Conservation (phyloP, 257 asterid genomes). For the Ballota nigra region DNA sequence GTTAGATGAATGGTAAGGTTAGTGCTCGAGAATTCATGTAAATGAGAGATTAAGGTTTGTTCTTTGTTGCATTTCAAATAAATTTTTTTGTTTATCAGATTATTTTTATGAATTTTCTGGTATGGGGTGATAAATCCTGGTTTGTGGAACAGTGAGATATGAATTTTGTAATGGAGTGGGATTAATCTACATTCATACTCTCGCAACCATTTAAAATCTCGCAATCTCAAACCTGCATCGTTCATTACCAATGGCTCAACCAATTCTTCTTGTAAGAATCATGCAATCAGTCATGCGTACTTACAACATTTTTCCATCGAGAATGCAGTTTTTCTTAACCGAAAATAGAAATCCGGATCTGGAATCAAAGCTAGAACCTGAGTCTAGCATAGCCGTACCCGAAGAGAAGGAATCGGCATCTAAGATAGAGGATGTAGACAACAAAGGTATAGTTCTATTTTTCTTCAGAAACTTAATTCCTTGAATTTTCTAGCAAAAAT, state of each 20-base stretch:
- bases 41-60: no score
- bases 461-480: not conserved
- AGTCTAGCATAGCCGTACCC: slow-evolving; percentile 18
- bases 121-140: no score
- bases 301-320: slow-evolving; percentile 26
- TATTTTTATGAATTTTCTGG: no score
- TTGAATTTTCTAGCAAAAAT: not conserved
- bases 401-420: slow-evolving; percentile 36
- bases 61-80: no score
- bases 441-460: slow-evolving; percentile 45
- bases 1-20: no score
- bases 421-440: slow-evolving; percentile 50
- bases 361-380: slow-evolving; percentile 23
- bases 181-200: slow-evolving; percentile 32
- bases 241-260: slow-evolving; percentile 1
- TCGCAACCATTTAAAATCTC: slow-evolving; percentile 28
- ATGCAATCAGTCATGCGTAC: slow-evolving; percentile 19
- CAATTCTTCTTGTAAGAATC: not conserved
- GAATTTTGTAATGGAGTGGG: no score
- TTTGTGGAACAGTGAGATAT: no score
- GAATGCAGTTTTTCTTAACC: slow-evolving; percentile 51
- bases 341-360: slow-evolving; percentile 39
- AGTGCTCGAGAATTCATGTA: no score
- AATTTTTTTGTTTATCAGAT: no score
- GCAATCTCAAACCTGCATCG: slow-evolving; percentile 18